Evolutionary conservation across 1,284 basidiomycete genomes (phyloP).

Genomic region (Rhodotorula sp.): DNA sequence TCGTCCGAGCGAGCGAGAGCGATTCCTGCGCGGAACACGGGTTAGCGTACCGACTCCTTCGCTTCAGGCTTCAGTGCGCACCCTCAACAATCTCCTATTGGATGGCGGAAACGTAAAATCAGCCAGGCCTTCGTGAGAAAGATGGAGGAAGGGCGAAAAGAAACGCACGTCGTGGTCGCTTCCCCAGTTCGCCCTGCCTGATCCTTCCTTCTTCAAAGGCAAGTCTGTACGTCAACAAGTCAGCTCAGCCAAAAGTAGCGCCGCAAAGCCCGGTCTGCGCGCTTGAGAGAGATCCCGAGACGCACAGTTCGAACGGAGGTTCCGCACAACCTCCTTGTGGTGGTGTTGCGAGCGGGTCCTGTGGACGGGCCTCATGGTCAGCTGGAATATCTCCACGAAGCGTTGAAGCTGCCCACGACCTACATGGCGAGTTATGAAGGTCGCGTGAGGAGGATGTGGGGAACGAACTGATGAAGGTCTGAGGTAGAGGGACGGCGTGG

Average conservation of each 20-base stretch:
- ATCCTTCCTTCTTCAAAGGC: neutral
- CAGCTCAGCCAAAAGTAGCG: neutral
- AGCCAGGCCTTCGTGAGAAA: neutral
- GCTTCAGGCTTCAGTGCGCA: fast-evolving
- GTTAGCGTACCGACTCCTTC: neutral
- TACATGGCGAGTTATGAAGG: neutral
- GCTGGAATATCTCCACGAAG: too few relatives aligned
- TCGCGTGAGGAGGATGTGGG: neutral
- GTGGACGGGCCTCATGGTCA: too few relatives aligned
- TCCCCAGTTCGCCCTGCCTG: conserved; percentile 12
- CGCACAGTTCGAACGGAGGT: too few relatives aligned
- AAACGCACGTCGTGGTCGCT: conserved; percentile 5
- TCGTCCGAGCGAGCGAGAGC: conserved; percentile 6
- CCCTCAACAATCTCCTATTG: conserved; percentile 4
- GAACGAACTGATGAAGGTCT: neutral
- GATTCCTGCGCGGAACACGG: neutral
- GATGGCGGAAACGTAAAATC: too few relatives aligned
- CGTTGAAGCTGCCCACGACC: too few relatives aligned
- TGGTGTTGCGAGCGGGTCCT: too few relatives aligned
- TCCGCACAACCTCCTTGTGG: too few relatives aligned
- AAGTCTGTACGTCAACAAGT: neutral
- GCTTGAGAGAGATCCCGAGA: too few relatives aligned
- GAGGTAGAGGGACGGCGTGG: neutral
- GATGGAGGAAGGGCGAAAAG: too few relatives aligned
- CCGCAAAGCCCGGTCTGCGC: too few relatives aligned